These are phyloP conservation scores for Cyberlindnera euphorbiae DNA, from an alignment of 805 yeast genomes.

Conservation along the genomic window DNA sequence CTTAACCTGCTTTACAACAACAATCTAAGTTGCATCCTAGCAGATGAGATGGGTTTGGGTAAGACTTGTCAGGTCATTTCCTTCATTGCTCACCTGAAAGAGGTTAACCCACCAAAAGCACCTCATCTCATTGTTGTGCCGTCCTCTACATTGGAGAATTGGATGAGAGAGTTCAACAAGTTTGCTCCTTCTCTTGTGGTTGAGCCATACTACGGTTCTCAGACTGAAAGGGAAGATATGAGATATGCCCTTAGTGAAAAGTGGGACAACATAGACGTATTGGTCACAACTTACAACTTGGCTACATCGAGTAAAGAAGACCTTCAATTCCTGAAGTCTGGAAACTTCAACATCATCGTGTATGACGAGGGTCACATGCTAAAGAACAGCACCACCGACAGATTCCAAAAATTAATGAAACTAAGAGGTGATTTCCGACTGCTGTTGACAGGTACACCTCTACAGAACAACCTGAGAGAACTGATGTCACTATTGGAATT, in stretches of 20 bases:
- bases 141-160: constrained; percentile 91
- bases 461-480: constrained; percentile 89
- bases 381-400: constrained; percentile 82
- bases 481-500: constrained; percentile 86
- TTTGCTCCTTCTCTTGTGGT: constrained; percentile 80
- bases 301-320: constrained; percentile 87
- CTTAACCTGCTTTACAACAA: constrained; percentile 70
- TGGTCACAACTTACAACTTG: constrained; percentile 89
- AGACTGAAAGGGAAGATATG: constrained; percentile 77
- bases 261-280: constrained; percentile 65
- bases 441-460: constrained; percentile 92
- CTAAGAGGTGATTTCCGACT: constrained; percentile 80
- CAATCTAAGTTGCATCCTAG: constrained; percentile 84
- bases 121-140: constrained; percentile 96
- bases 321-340: constrained; percentile 66
- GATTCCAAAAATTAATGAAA: constrained; percentile 84
- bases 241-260: constrained; percentile 59
- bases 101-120: constrained; percentile 49
- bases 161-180: constrained; percentile 91
- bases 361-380: constrained; percentile 98
- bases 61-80: constrained; percentile 96
- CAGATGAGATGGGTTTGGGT: constrained; percentile 99
- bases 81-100: constrained; percentile 80
- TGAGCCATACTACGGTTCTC: constrained; percentile 92
- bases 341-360: constrained; percentile 79